A percentile compares a stretch with the other conserved stretches of the same genome.
Evolutionary conservation across 106 monocot species (phyloP).

Genomic region (Hemerocallis citrina): DNA sequence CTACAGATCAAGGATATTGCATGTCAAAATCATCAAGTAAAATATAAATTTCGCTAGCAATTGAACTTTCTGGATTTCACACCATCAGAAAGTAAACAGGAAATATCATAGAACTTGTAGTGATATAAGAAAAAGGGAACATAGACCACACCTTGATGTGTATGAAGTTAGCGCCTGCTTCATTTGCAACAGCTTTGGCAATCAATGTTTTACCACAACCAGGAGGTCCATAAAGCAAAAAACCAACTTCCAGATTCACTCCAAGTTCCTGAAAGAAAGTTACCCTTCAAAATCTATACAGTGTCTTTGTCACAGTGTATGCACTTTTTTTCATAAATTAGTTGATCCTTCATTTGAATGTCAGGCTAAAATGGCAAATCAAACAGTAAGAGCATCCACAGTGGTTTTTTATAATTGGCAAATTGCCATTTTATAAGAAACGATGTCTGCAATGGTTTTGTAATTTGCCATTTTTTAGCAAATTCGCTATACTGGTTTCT

Average conservation of each 20-base stretch:
- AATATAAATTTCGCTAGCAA: not conserved
- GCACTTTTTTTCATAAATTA: no score
- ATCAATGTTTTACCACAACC: slow-evolving; percentile 97
- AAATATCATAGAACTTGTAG: not conserved
- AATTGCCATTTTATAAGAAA: no score
- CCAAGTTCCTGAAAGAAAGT: slow-evolving; percentile 62
- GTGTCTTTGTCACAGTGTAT: no score
- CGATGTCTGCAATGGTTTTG: no score
- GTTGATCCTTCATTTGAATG: no score
- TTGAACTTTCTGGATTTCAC: not conserved
- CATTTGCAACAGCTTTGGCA: slow-evolving; percentile 95
- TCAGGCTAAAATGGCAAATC: no score
- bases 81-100: not conserved
- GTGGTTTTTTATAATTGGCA: no score
- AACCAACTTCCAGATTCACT: slow-evolving; percentile 61
- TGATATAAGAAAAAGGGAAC: not conserved
- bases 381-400: no score
- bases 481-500: no score
- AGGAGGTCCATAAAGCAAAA: slow-evolving; percentile 90
- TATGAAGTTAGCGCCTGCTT: slow-evolving; percentile 88
- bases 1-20: slow-evolving; percentile 22
- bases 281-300: no score
- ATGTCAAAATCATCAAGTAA: not conserved
- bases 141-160: slow-evolving; percentile 65
- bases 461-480: no score